Conservation (phyloP, 2,329 filamentous ascomycete genomes). For the Penicillium sp. region DNA sequence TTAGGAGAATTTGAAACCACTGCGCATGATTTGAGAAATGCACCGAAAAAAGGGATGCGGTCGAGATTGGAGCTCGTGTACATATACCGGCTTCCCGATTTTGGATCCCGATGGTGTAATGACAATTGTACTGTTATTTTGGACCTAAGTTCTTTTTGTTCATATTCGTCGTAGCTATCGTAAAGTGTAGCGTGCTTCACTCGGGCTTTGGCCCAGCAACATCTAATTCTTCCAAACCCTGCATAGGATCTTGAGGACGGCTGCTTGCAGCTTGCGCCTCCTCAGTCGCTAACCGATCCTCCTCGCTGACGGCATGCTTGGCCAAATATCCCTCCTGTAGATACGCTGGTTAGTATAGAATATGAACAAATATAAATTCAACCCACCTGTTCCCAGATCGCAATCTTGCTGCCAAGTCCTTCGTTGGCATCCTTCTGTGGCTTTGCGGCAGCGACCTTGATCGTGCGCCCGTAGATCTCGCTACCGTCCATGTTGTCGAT, state of each 20-base stretch:
- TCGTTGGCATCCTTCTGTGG: conserved; percentile 84
- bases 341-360: conserved; percentile 25
- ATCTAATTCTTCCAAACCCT: conserved; percentile 87
- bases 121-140: conserved; percentile 28
- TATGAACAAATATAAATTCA: conserved; percentile 1
- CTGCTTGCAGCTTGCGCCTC: conserved; percentile 54
- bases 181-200: conserved; percentile 44
- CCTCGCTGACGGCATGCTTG: conserved; percentile 79
- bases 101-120: conserved; percentile 27
- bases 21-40: conserved; percentile 20
- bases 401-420: conserved; percentile 87
- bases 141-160: conserved; percentile 21
- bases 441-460: conserved; percentile 91
- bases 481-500: conserved; percentile 99
- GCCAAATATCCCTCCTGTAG: conserved; percentile 87
- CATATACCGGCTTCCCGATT: conserved; percentile 36
- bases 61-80: conserved; percentile 36
- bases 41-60: conserved; percentile 20
- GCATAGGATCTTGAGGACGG: conserved; percentile 80
- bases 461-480: conserved; percentile 85
- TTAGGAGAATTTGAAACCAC: conserved; percentile 29
- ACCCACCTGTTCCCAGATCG: conserved; percentile 92
- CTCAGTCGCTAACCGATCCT: conserved; percentile 65
- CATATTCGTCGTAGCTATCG: conserved; percentile 25
- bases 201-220: conserved; percentile 85